These are phyloP conservation scores for Ceratobasidium sp. DNA, from an alignment of 1,284 basidiomycete genomes.

Conservation along the genomic window DNA sequence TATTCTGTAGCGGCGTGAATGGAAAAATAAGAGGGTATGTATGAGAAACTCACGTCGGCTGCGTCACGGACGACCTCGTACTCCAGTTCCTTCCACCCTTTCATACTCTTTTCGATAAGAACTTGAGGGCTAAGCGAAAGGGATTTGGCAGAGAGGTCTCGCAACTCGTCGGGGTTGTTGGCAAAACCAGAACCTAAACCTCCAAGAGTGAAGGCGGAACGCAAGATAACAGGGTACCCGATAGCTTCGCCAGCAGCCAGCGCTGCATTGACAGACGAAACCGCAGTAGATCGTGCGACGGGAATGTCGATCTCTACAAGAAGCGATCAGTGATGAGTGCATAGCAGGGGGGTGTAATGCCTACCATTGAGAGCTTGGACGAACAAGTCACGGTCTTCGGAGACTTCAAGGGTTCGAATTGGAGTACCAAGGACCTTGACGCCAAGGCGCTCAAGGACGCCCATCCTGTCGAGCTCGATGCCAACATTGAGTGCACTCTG, in stretches of 20 bases:
- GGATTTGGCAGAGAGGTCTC: constrained; percentile 93
- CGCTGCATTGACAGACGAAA: constrained; percentile 94
- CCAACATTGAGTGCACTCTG: constrained; percentile 99
- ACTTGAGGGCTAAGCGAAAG: constrained; percentile 95
- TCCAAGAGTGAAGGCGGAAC: constrained; percentile 97
- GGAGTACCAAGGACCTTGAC: constrained; percentile 97
- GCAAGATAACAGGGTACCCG: constrained; percentile 98
- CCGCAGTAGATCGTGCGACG: constrained; percentile 96
- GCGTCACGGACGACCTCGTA: constrained; percentile 99
- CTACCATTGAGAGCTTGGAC: constrained; percentile 95
- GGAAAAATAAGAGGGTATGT: constrained; percentile 6
- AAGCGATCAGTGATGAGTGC: background rate
- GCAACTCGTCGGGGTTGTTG: constrained; percentile 93
- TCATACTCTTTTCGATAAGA: constrained; percentile 97
- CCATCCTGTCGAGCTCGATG: constrained; percentile 98
- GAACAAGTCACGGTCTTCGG: constrained; percentile 98
- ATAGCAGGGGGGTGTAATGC: constrained; percentile 52
- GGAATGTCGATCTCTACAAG: constrained; percentile 95
- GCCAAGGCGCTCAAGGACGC: constrained; percentile 93
- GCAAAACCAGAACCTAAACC: constrained; percentile 99
- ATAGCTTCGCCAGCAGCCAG: constrained; percentile 91
- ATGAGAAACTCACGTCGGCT: constrained; percentile 77
- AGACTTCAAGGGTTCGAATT: constrained; percentile 93
- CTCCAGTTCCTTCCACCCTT: constrained; percentile 99
- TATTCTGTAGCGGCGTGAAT: constrained; percentile 69